These are phyloP conservation scores for Elaeis guineensis DNA, from an alignment of 176 grass and related monocot genomes.

Conservation along the genomic window DNA sequence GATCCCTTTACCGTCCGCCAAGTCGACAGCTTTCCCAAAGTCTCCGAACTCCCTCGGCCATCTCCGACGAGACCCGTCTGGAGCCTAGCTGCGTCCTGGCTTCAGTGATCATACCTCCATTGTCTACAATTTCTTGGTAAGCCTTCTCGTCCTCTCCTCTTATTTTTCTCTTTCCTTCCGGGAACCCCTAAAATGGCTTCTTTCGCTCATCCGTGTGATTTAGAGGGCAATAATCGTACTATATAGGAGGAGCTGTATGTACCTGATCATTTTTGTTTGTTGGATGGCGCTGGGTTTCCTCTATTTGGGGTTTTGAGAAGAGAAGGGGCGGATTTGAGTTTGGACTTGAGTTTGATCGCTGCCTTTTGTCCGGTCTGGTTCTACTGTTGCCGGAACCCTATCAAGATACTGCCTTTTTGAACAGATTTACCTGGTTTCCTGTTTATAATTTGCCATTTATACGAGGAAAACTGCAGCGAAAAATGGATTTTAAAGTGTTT, in stretches of 20 bases:
- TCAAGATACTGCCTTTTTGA: too few relatives aligned
- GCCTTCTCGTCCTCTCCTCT: not conserved
- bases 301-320: too few relatives aligned
- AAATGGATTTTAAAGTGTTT: too few relatives aligned
- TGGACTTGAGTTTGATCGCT: too few relatives aligned
- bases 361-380: too few relatives aligned
- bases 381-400: too few relatives aligned
- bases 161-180: not conserved
- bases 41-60: not conserved
- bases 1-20: too few relatives aligned
- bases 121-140: slow-evolving; percentile 20
- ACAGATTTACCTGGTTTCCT: too few relatives aligned
- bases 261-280: not conserved
- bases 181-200: not conserved
- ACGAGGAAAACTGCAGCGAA: too few relatives aligned
- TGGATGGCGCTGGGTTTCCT: not conserved
- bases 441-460: too few relatives aligned
- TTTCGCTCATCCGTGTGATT: slow-evolving; percentile 11
- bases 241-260: slow-evolving; percentile 8
- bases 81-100: not conserved
- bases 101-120: not conserved
- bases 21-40: not conserved
- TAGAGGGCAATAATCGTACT: slow-evolving; percentile 5
- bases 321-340: too few relatives aligned
- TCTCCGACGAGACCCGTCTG: slow-evolving; percentile 5